These are phyloP conservation scores for Lichenothelia convexa DNA, from an alignment of 495 filamentous ascomycete genomes.

Conservation along the genomic window DNA sequence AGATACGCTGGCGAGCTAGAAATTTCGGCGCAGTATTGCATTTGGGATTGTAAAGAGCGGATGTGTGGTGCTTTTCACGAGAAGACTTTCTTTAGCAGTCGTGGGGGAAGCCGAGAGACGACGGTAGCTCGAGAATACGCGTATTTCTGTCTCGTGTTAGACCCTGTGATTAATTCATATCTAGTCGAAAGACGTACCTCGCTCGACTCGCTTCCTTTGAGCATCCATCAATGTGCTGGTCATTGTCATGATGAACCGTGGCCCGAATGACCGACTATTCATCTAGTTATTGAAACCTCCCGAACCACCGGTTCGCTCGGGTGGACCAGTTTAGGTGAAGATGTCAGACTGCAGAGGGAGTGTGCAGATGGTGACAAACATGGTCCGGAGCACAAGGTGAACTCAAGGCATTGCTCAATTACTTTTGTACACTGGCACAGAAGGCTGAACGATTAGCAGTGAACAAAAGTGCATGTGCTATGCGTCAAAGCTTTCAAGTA, in stretches of 20 bases:
- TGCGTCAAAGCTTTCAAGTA: no score
- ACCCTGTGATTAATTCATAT: conserved; percentile 4
- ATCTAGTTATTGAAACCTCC: conserved; percentile 29
- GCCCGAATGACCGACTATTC: conserved; percentile 25
- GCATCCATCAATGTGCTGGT: conserved; percentile 25
- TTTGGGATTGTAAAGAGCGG: conserved; percentile 22
- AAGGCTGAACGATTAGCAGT: no score
- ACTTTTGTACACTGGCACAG: no score
- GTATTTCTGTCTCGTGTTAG: conserved; percentile 1
- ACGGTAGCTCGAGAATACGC: conserved; percentile 13
- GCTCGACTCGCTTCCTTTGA: conserved; percentile 25
- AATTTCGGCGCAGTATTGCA: conserved; percentile 15
- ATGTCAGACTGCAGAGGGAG: no score
- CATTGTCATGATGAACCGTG: conserved; percentile 26
- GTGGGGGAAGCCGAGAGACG: conserved; percentile 13
- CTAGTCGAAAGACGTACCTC: conserved; percentile 7
- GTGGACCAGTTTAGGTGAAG: no score
- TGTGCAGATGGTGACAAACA: no score
- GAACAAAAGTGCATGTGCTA: no score
- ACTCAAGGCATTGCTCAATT: no score
- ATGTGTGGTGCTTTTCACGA: conserved; percentile 19
- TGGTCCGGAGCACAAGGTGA: no score
- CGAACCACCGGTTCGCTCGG: no score
- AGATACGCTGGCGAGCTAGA: conserved; percentile 18
- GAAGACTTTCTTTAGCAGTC: conserved; percentile 18